Evolutionary conservation across 306 rosid genomes (phyloP), one percentile per base, ranked within the genome.

Genomic region (Quercus mongolica): DNA sequence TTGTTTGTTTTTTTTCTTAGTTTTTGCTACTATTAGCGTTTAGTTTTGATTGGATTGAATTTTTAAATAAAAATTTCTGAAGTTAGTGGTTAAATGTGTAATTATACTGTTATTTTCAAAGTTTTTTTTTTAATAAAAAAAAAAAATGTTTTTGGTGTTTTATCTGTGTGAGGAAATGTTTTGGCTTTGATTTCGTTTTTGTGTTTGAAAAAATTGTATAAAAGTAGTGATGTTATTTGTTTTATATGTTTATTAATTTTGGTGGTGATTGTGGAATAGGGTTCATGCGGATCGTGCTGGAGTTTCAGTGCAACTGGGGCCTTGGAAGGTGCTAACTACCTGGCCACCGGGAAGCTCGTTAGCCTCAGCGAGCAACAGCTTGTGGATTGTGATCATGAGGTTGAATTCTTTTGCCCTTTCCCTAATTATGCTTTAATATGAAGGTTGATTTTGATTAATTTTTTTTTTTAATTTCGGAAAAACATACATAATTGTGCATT

Each of bases 291-390:
- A 61, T 96, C 99, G 1, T 96, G 99, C 88, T 93, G 98, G 98
- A 95, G 99, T 83, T 95, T 95, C 87, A 95, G 98, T 69, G 79
- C 99, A 5, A 89, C 93, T 17, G 99, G 99, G 44, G 99, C 99
- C 11, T 82, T 96, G 71, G 98, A 96, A 91, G 99, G 99, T 85
- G 98, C 98, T 71, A 88, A 93, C 76, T 93, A 85, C 79, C 91
- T 96, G 6, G 78, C 98, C 5, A 93, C 97, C 0, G 92, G 99
- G 31, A 77, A 93, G 52, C 99, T 96, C 62, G 92, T 88, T 31
- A 96, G 97, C 84, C 95, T 96, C 63, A 96, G 99, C 80, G 99
- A 96, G 85, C 99, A 96, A 78, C 99, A 96, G 81, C 93, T 93
- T 6, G 96, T 96, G 56, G 99, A 96, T 80, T 96, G 99, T 77